These are phyloP conservation scores for Aphanomyces stellatus DNA, from an alignment of 352 stramenopile species.

Conservation along the genomic window DNA sequence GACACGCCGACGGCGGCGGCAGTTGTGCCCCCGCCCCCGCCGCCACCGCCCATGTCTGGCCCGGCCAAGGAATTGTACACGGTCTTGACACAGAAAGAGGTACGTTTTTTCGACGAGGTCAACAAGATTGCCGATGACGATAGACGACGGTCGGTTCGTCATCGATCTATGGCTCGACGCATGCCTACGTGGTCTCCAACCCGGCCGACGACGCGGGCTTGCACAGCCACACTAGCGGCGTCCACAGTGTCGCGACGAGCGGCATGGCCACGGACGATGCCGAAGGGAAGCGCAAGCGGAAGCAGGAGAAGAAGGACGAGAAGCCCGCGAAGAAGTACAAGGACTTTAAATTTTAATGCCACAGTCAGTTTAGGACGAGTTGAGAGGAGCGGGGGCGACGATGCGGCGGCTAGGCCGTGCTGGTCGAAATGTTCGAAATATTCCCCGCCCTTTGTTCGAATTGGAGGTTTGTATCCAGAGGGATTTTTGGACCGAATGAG, in stretches of 20 bases:
- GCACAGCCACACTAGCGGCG: slow-evolving; percentile 24
- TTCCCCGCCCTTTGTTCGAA: too few species aligned
- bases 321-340: slow-evolving; percentile 73
- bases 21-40: slow-evolving; percentile 46
- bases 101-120: too few species aligned
- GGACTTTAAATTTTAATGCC: slow-evolving; percentile 72
- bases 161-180: slow-evolving; percentile 54
- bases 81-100: slow-evolving; percentile 66
- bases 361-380: too few species aligned
- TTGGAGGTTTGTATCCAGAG: too few species aligned
- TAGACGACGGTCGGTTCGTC: slow-evolving; percentile 62
- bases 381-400: too few species aligned
- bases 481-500: background rate
- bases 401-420: too few species aligned
- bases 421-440: too few species aligned
- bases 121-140: slow-evolving; percentile 1
- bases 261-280: slow-evolving; percentile 26
- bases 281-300: slow-evolving; percentile 56
- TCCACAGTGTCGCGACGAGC: slow-evolving; percentile 29
- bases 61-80: slow-evolving; percentile 66
- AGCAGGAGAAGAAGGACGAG: slow-evolving; percentile 64
- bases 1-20: slow-evolving; percentile 35
- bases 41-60: background rate
- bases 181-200: slow-evolving; percentile 62
- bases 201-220: slow-evolving; percentile 18